These are phyloP conservation scores for Fagopyrum homotropicum DNA, from an alignment of 148 eudicot genomes.

Conservation along the genomic window DNA sequence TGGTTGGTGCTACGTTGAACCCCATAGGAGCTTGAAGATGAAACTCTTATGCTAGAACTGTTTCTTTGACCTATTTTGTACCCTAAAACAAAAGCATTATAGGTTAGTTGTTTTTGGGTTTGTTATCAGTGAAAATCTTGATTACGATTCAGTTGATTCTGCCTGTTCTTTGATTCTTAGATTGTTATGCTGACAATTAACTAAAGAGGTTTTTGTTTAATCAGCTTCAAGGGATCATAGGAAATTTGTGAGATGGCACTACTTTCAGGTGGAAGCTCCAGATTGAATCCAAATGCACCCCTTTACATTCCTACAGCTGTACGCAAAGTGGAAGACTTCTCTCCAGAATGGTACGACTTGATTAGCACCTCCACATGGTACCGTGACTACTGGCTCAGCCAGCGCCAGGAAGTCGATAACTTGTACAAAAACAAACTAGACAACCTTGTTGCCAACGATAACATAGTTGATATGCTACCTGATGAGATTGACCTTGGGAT, in stretches of 20 bases:
- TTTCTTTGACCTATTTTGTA: background rate
- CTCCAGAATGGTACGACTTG: constrained; percentile 90
- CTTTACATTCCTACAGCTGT: constrained; percentile 81
- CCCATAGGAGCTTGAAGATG: no score
- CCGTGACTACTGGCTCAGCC: constrained; percentile 90
- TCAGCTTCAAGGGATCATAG: background rate
- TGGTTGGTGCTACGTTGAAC: background rate
- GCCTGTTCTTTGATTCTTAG: background rate
- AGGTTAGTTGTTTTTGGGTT: background rate
- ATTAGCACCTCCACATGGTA: constrained; percentile 76
- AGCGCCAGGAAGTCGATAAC: constrained; percentile 57
- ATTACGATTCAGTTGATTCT: background rate
- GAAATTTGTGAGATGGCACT: constrained; percentile 43
- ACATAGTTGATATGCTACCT: constrained; percentile 62
- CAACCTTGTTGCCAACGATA: constrained; percentile 21
- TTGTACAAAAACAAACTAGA: constrained; percentile 30
- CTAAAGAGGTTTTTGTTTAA: background rate
- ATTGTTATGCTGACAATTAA: background rate
- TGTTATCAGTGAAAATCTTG: background rate
- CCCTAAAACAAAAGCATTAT: no score
- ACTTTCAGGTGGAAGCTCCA: constrained; percentile 61
- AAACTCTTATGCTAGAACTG: background rate
- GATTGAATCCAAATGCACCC: constrained; percentile 90
- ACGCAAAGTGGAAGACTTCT: constrained; percentile 86
- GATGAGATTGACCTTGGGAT: constrained; percentile 73